These are phyloP conservation scores for Aspergillus bridgeri DNA, from an alignment of 495 filamentous ascomycete genomes.

Conservation along the genomic window DNA sequence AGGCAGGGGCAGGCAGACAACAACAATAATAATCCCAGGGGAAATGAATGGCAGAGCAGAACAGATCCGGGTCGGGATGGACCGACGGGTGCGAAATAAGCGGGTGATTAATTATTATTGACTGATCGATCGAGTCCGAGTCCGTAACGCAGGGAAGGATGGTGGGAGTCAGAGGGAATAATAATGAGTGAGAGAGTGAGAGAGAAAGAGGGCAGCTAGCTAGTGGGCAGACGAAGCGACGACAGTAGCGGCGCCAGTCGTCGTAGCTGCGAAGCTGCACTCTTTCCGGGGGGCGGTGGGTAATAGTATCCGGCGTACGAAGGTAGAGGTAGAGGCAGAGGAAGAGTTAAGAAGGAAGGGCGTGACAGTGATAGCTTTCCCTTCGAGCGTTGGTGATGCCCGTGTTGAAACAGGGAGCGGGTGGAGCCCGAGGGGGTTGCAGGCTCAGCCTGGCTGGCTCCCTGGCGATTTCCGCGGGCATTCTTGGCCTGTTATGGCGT, in stretches of 20 bases:
- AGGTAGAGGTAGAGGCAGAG: neutral
- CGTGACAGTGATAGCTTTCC: neutral
- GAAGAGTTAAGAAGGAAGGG: neutral
- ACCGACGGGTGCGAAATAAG: slow-evolving; percentile 8
- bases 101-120: too few species aligned
- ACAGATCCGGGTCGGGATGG: slow-evolving; percentile 5
- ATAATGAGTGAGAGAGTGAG: neutral
- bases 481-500: slow-evolving; percentile 4
- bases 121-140: neutral
- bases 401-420: slow-evolving; percentile 16
- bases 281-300: too few species aligned
- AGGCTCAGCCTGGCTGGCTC: slow-evolving; percentile 10
- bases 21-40: neutral
- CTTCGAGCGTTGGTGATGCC: slow-evolving; percentile 5
- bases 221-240: neutral
- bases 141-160: neutral
- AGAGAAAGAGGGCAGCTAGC: neutral
- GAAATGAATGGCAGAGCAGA: neutral
- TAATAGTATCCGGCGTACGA: too few species aligned
- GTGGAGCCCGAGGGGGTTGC: slow-evolving; percentile 5
- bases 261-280: neutral
- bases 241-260: too few species aligned
- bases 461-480: slow-evolving; percentile 10
- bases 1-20: neutral
- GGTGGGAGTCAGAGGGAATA: neutral